A percentile compares a stretch with the other conserved stretches of the same genome.
Evolutionary conservation across 2,329 filamentous ascomycete species (phyloP).

Genomic region (Daldinia sp.): DNA sequence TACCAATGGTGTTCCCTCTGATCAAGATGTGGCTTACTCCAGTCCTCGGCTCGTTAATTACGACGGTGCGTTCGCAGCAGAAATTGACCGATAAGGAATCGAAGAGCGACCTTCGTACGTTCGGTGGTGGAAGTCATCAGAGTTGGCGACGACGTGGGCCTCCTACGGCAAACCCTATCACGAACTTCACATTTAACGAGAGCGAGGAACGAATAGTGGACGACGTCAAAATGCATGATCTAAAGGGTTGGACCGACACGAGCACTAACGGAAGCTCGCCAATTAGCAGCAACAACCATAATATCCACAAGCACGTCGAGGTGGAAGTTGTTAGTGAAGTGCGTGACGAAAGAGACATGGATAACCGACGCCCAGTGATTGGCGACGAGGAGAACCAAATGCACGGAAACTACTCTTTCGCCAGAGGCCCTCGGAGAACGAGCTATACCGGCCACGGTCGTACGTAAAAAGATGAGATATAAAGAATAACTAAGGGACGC

Average conservation of each 20-base stretch:
- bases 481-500: constrained; percentile 16
- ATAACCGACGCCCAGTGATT: constrained; percentile 8
- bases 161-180: constrained; percentile 48
- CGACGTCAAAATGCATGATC: constrained; percentile 51
- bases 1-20: constrained; percentile 57
- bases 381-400: constrained; percentile 33
- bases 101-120: constrained; percentile 50
- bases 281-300: constrained; percentile 43
- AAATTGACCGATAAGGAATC: constrained; percentile 50
- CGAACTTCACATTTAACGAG: constrained; percentile 52
- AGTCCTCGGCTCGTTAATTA: constrained; percentile 47
- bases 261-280: constrained; percentile 24
- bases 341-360: constrained; percentile 18
- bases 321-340: constrained; percentile 39
- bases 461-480: constrained; percentile 6
- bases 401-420: constrained; percentile 34
- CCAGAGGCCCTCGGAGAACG: constrained; percentile 30
- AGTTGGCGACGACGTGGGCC: constrained; percentile 45
- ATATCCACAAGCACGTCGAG: constrained; percentile 54
- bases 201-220: constrained; percentile 57
- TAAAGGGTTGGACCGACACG: constrained; percentile 41
- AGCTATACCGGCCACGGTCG: constrained; percentile 29
- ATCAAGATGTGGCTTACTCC: constrained; percentile 51
- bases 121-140: constrained; percentile 49
- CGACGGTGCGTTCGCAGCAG: constrained; percentile 49